phyloP scores from a whole-genome alignment of 2,329 filamentous ascomycete genomes.

The Xylariomycetidae sp. region DNA sequence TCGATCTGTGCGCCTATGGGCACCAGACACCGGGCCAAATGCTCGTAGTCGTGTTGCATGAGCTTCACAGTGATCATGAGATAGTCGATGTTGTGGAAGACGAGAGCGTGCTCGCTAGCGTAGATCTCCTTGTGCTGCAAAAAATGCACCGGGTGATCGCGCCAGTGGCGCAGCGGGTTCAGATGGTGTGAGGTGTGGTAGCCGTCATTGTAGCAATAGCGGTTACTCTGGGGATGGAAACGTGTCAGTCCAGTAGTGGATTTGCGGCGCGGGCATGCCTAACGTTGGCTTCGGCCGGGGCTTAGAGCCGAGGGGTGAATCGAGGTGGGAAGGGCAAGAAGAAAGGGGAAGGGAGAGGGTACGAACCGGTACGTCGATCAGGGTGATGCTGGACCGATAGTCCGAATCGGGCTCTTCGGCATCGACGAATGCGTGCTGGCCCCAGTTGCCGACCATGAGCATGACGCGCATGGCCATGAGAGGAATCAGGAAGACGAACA shows the following conservation, averaged over 20 bases:
- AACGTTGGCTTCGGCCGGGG: background rate
- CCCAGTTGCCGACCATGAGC: constrained; percentile 81
- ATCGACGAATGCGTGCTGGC: constrained; percentile 78
- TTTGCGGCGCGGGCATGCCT: no score
- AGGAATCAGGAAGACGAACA: constrained; percentile 64
- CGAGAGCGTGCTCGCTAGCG: constrained; percentile 61
- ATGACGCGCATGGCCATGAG: constrained; percentile 62
- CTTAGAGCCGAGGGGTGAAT: constrained; percentile 4
- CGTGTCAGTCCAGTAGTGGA: no score
- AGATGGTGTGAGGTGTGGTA: constrained; percentile 80
- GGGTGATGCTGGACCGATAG: constrained; percentile 71
- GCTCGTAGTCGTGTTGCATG: constrained; percentile 65
- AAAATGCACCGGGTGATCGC: constrained; percentile 72
- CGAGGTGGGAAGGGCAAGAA: background rate
- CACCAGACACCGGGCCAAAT: constrained; percentile 66
- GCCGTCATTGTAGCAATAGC: constrained; percentile 78
- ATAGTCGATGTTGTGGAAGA: constrained; percentile 80
- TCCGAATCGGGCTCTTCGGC: constrained; percentile 71
- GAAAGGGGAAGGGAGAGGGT: background rate
- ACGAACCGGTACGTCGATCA: constrained; percentile 73
- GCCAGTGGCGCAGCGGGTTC: constrained; percentile 75
- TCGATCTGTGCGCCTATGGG: constrained; percentile 68
- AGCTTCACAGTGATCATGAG: constrained; percentile 68
- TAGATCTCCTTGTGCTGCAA: constrained; percentile 66
- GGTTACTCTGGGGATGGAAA: constrained; percentile 79